Percentiles rank a stretch among this genome's conserved stretches.
Conservation (phyloP, 352 stramenopile species). For the Phytophthora aleatoria region DNA sequence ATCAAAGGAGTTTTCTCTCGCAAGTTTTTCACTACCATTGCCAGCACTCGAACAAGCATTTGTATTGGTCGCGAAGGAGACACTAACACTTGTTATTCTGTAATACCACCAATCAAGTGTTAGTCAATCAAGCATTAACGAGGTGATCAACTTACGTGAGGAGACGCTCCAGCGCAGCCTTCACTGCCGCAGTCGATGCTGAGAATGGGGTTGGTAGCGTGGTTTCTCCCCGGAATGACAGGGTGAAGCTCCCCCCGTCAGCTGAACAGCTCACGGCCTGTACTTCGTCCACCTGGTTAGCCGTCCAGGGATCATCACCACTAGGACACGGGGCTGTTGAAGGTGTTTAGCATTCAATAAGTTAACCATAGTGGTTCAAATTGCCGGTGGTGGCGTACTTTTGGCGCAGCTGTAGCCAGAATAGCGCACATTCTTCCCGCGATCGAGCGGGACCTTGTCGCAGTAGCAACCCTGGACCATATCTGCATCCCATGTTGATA, state of each 20-base stretch:
- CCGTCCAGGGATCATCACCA: slow-evolving; percentile 90
- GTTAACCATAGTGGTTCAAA: not conserved
- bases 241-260: slow-evolving; percentile 69
- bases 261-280: slow-evolving; percentile 76
- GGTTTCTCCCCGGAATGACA: slow-evolving; percentile 80
- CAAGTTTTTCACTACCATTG: slow-evolving; percentile 38
- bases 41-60: slow-evolving; percentile 46
- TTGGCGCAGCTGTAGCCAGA: slow-evolving; percentile 81
- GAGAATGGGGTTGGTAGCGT: slow-evolving; percentile 45
- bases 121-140: not conserved
- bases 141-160: slow-evolving; percentile 45
- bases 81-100: slow-evolving; percentile 58
- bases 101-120: not conserved
- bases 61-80: slow-evolving; percentile 44
- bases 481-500: slow-evolving; percentile 88
- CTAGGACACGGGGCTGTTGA: slow-evolving; percentile 68
- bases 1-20: not conserved
- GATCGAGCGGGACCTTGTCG: slow-evolving; percentile 72
- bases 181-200: slow-evolving; percentile 31
- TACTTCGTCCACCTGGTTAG: slow-evolving; percentile 72
- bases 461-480: slow-evolving; percentile 88
- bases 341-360: not conserved
- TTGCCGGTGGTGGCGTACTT: slow-evolving; percentile 26
- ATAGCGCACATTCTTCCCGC: slow-evolving; percentile 56
- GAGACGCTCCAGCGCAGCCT: slow-evolving; percentile 55